phyloP scores from a whole-genome alignment of 345 rosid genomes.

The Psidium friedrichsthalianum region DNA sequence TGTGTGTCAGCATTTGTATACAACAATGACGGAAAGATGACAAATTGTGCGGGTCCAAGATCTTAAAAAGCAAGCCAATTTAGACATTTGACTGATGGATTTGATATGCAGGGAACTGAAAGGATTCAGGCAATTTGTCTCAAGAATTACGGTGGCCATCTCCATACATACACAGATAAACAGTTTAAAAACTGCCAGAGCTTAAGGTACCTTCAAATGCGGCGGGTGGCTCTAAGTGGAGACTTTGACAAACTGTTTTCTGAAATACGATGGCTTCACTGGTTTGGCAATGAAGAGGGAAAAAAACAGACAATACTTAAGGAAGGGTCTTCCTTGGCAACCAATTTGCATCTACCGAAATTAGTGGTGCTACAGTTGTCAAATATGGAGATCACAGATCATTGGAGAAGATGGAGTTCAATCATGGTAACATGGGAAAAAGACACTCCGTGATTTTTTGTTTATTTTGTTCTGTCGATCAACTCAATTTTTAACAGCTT shows the following conservation, averaged over 20 bases:
- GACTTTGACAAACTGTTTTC: not conserved
- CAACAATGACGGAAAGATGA: no score
- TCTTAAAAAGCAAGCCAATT: not conserved
- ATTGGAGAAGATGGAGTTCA: not conserved
- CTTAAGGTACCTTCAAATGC: not conserved
- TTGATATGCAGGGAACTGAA: not conserved
- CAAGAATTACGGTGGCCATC: no score
- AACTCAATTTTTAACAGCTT: rapidly evolving
- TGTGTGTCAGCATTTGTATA: no score
- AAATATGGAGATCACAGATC: not conserved
- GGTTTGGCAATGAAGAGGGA: not conserved
- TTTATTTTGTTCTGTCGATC: not conserved
- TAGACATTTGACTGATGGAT: not conserved
- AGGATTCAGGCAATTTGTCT: not conserved
- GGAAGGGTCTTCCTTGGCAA: not conserved
- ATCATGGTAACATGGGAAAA: not conserved
- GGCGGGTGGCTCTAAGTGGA: not conserved
- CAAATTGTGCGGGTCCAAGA: not conserved
- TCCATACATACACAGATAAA: not conserved
- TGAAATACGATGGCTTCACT: not conserved
- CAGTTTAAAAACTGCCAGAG: not conserved
- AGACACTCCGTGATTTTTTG: not conserved
- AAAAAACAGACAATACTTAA: no score
- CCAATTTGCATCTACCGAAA: not conserved
- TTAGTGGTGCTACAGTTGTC: not conserved